Base-by-base conservation (phyloP, 352 stramenopile species). In the Chrysophaeum taylorii region DNA sequence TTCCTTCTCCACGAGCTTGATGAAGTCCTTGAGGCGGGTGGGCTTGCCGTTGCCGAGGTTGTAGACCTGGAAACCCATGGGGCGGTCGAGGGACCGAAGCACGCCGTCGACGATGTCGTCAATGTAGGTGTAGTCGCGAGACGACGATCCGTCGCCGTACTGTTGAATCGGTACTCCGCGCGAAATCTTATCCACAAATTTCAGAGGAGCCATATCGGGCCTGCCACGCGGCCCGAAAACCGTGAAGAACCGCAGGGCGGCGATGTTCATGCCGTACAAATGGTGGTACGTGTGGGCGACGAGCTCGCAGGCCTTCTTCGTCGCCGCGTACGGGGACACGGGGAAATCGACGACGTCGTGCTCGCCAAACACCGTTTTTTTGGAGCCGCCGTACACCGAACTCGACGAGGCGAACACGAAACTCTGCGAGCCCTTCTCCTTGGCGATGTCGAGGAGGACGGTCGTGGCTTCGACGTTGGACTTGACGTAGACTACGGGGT, bases 131-230 rank as follows among this genome's bases (percentile, higher is more conserved):
- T 98, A 99, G 79, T 98, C 94, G 41, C 94, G 82, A 60, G 80
- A 92, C 12, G 90, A 96, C 9, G 80, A 90, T 35, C 94, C 94
- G 76, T 98, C 92, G 39, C 94, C 94, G 80, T 96, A 98, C 80
- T 98, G 91, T 70, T 98, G 88, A 42, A 99, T 96, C 45, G 90
- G 76, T 33, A 92, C 64, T 42, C 89, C 94, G 25, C 85, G 81
- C 23, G 82, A 89, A 25, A 98, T 90, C 41, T 89, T 81, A 78
- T 98, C 89, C 81, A 98, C 96, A 72, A 98, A 98, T 85, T 97
- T 97, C 84, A 96, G 98, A 39, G 93, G 92, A 14, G 94, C 94
- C 94, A 98, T 98, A 77, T 99, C 95, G 16, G 94, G 94, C 43
- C 95, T 82, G 16, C 94, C 94, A 23, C 92, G 81, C 18, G 85